phyloP scores from a whole-genome alignment of 495 filamentous ascomycete genomes.

The Viridothelium virens region DNA sequence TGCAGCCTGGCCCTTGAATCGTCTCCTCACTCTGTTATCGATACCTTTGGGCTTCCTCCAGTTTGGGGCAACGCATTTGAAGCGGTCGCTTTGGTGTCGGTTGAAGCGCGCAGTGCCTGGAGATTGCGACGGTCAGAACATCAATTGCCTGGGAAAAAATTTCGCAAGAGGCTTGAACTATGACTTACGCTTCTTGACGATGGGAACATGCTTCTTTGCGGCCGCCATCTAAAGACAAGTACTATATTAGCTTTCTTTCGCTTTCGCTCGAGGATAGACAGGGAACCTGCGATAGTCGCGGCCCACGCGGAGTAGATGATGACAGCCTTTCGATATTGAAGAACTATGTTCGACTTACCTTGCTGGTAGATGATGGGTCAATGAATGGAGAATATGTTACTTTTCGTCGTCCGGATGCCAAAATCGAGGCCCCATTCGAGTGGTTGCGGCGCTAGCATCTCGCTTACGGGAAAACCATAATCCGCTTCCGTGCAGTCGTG shows the following conservation, averaged over 20 bases:
- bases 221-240: conserved; percentile 68
- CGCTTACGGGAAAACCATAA: conserved; percentile 1
- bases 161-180: conserved; percentile 17
- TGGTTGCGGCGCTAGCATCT: conserved; percentile 7
- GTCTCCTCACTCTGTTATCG: conserved; percentile 81
- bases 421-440: conserved; percentile 1
- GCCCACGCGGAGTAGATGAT: too few species aligned
- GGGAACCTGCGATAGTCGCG: too few species aligned
- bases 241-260: neutral
- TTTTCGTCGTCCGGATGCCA: neutral
- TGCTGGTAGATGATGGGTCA: neutral
- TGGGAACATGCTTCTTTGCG: conserved; percentile 97
- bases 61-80: conserved; percentile 73
- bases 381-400: neutral
- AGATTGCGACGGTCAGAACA: conserved; percentile 9
- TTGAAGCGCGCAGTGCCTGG: conserved; percentile 71
- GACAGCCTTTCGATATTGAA: neutral
- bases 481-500: neutral
- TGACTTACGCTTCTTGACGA: conserved; percentile 97
- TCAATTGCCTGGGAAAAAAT: neutral
- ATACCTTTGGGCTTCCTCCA: conserved; percentile 99
- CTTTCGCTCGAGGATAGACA: neutral
- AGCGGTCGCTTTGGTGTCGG: conserved; percentile 94
- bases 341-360: neutral
- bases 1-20: conserved; percentile 87